Evolutionary conservation across 73 alveolate genomes (phyloP).

Genomic region (Paramecium tetraurelia): DNA sequence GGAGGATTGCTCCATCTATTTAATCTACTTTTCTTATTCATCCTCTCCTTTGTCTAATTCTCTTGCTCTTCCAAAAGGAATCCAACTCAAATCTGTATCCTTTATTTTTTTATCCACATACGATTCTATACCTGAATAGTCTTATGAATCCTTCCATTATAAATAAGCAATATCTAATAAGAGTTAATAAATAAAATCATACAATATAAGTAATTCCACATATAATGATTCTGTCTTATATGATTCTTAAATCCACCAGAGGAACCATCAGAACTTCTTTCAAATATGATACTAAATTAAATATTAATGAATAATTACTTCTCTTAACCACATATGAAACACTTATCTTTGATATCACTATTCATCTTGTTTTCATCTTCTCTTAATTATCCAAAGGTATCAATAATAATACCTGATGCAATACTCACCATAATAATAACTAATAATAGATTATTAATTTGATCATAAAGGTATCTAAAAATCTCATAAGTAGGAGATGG

Average conservation of each 20-base stretch:
- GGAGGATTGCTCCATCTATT: background rate
- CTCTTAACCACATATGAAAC: conserved; percentile 93
- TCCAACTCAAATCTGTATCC: conserved; percentile 84
- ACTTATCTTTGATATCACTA: conserved; percentile 82
- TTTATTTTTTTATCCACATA: conserved; percentile 82
- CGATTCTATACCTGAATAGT: conserved; percentile 92
- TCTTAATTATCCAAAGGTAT: conserved; percentile 94
- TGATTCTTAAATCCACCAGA: conserved; percentile 76
- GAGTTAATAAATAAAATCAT: background rate
- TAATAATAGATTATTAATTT: conserved; percentile 29
- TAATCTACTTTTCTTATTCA: background rate
- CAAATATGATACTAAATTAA: conserved; percentile 1
- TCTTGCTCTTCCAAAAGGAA: conserved; percentile 70
- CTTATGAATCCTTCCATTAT: conserved; percentile 85
- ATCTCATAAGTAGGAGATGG: conserved; percentile 29
- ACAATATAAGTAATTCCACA: conserved; percentile 86
- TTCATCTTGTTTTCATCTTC: conserved; percentile 83
- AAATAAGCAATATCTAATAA: conserved; percentile 74
- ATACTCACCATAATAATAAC: conserved; percentile 66
- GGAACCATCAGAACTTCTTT: conserved; percentile 63
- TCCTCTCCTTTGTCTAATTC: conserved; percentile 39
- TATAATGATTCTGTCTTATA: conserved; percentile 76
- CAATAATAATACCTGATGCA: conserved; percentile 88
- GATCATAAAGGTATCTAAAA: conserved; percentile 51
- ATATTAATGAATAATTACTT: conserved; percentile 70